Evolutionary conservation across 1,284 basidiomycete species (phyloP).

Genomic region (Cryptococcus maquisensis): DNA sequence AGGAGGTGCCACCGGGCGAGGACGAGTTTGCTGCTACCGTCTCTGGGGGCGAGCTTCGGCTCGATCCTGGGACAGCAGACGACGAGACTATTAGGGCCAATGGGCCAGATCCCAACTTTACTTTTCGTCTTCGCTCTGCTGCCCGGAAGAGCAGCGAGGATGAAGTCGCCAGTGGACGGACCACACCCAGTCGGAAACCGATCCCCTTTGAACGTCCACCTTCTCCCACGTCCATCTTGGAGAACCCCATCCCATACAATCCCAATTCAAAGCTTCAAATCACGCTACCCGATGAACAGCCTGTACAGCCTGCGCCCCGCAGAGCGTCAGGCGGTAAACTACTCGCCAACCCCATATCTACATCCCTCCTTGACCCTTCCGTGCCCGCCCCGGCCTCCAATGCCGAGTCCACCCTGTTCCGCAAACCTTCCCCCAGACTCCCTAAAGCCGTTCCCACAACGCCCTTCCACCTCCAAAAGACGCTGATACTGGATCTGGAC

Average conservation of each 20-base stretch:
- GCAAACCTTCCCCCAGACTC: constrained; percentile 5
- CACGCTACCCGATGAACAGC: constrained; percentile 3
- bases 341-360: constrained; percentile 42
- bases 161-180: neutral
- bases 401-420: constrained; percentile 14
- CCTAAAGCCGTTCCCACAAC: constrained; percentile 48
- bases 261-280: constrained; percentile 7
- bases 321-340: constrained; percentile 19
- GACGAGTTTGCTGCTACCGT: constrained; percentile 21
- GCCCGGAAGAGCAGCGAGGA: neutral
- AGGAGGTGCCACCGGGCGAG: constrained; percentile 14
- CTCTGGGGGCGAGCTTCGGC: neutral
- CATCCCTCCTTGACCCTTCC: constrained; percentile 40
- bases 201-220: constrained; percentile 2
- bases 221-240: constrained; percentile 20
- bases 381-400: constrained; percentile 37
- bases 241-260: constrained; percentile 18
- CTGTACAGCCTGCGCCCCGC: neutral
- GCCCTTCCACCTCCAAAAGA: constrained; percentile 78
- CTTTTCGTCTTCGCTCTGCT: constrained; percentile 35
- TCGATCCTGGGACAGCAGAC: neutral
- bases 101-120: constrained; percentile 18
- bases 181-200: neutral
- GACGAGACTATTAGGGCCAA: neutral
- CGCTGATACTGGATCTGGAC: constrained; percentile 90